Conservation (phyloP, 805 yeast species). For the Candida palmyrensis region DNA sequence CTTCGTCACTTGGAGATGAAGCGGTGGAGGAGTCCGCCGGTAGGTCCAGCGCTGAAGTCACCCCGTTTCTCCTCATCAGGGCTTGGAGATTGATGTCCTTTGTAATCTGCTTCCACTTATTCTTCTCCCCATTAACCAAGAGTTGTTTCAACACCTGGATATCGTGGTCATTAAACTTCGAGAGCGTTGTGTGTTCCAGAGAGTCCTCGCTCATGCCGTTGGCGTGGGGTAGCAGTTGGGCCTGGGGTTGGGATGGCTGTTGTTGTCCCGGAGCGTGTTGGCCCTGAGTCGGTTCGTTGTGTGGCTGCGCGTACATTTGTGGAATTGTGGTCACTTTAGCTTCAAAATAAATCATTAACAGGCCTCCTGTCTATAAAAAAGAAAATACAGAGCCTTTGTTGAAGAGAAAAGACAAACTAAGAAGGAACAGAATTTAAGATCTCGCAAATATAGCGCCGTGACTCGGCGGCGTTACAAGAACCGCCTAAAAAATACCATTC, state of each 20-base stretch:
- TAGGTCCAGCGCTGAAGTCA: slow-evolving; percentile 1
- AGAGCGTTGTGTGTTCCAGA: slow-evolving; percentile 1
- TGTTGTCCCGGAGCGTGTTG: slow-evolving; percentile 6
- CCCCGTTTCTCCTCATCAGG: slow-evolving; percentile 4
- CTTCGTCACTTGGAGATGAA: slow-evolving; percentile 10
- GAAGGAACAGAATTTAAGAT: neutral
- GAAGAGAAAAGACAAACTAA: neutral
- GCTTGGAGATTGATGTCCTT: slow-evolving; percentile 21
- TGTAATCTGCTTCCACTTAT: slow-evolving; percentile 58
- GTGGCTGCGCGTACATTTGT: slow-evolving; percentile 7
- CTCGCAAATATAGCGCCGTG: neutral
- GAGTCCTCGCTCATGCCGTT: too few species aligned
- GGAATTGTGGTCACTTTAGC: slow-evolving; percentile 14
- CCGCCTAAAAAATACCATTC: neutral
- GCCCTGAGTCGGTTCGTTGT: slow-evolving; percentile 6
- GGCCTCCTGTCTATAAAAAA: slow-evolving; percentile 1
- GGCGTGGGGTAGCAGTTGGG: slow-evolving; percentile 2
- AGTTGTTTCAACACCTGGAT: slow-evolving; percentile 41
- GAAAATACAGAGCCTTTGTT: too few species aligned
- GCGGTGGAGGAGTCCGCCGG: slow-evolving; percentile 3
- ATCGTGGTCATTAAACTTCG: slow-evolving; percentile 40
- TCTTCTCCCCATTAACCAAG: slow-evolving; percentile 48
- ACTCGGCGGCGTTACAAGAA: neutral
- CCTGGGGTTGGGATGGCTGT: slow-evolving; percentile 5
- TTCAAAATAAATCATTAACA: slow-evolving; percentile 13